Base-by-base conservation (phyloP, 1,139 yeast genomes). In the Hyphopichia pseudoburtonii region DNA sequence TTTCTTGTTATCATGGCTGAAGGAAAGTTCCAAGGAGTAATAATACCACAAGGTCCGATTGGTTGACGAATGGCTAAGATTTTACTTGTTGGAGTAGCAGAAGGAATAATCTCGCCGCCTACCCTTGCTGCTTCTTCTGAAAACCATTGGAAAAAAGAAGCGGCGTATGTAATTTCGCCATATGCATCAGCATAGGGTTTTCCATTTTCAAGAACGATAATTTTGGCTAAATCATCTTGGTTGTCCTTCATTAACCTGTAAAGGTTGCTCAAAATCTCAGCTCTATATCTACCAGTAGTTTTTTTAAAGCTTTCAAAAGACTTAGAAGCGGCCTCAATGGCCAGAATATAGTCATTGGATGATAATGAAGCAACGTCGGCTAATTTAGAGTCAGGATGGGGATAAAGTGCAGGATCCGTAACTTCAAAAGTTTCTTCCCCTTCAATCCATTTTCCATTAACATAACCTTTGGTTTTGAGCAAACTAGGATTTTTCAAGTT, bases 11-110 rank as follows among this genome's bases (percentile, higher is more conserved):
- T 86, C 97, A 90, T 90, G 5, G 96, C 95, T 36, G 84, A 72
- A 14, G 97, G 97, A 66, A 90, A 90, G 62, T 90, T 90, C 97
- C 97, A 90, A 15, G 97, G 97, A 4, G 96, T 87, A 50, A 90
- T 71, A 42, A 90, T 79, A 21, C 95, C 96, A 51, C 92, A 87
- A 1, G 87, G 95, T 16, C 97, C 97, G 37, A 90, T 75, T 12
- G 96, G 95, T 57, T 85, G 89, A 54, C 82, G 80, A 37, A 79
- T 51, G 1, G 95, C 78, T 45, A 79, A 62, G 32, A 85, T 83
- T 50, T 89, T 73, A 55, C 73, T 78, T 25, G 64, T 52, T 23
- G 79, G 62, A 50, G 69, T 73, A 17, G 77, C 64, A 3, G 95
- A 84, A 37, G 80, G 83, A 42, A 87, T 82, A 2, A 83, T 73